Percentiles rank a stretch among this genome's conserved stretches.
These are phyloP conservation scores for Myrica gale DNA, from an alignment of 306 rosid genomes.

Conservation along the genomic window DNA sequence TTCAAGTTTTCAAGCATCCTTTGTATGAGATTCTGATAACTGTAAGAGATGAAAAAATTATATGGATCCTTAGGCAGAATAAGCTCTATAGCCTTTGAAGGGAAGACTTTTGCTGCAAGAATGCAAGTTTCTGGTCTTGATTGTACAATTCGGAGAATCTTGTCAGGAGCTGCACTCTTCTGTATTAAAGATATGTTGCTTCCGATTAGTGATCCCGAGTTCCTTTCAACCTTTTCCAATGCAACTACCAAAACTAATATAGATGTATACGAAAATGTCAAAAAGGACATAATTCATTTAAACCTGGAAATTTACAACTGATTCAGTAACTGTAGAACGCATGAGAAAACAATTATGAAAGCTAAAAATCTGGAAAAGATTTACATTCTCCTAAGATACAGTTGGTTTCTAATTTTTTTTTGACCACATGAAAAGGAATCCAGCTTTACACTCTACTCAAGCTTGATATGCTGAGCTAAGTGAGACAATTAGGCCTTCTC, in stretches of 20 bases:
- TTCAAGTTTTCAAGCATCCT: no score
- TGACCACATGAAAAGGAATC: background rate
- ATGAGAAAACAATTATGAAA: no score
- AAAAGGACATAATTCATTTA: background rate
- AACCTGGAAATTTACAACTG: background rate
- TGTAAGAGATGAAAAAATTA: no score
- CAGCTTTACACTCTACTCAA: background rate
- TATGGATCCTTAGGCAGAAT: no score
- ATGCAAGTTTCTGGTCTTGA: no score
- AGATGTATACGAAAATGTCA: conserved; percentile 30
- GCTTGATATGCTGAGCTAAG: background rate
- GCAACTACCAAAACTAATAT: conserved; percentile 80
- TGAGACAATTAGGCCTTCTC: background rate
- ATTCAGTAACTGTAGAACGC: no score
- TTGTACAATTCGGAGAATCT: no score
- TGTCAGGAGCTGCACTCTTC: conserved; percentile 84
- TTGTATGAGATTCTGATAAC: no score
- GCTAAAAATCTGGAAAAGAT: background rate
- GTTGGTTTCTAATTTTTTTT: background rate
- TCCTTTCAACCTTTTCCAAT: conserved; percentile 79
- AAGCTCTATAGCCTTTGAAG: no score
- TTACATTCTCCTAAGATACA: background rate
- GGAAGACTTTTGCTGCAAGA: no score
- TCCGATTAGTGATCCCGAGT: conserved; percentile 86
- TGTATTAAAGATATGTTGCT: conserved; percentile 89